A percentile compares a stretch with the other conserved stretches of the same genome.
These are phyloP conservation scores for Globisporangium nodosum DNA, from an alignment of 352 stramenopile genomes.

Conservation along the genomic window DNA sequence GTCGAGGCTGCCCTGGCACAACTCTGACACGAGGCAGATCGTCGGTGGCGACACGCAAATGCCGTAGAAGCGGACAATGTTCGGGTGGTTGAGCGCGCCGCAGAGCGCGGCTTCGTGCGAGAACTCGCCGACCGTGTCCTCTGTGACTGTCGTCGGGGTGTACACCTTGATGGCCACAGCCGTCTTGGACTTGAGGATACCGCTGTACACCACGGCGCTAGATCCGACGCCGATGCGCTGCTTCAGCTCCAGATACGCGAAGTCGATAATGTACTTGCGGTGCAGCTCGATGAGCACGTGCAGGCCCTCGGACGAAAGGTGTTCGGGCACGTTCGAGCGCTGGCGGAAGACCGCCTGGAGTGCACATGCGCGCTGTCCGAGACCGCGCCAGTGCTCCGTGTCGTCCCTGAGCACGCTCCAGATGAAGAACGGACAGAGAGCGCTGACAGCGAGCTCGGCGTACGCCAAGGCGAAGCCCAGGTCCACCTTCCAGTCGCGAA, in stretches of 20 bases:
- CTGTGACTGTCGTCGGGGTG: conserved; percentile 17
- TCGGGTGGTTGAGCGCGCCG: conserved; percentile 35
- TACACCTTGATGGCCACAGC: conserved; percentile 44
- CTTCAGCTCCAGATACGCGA: conserved; percentile 47
- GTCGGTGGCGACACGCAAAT: conserved; percentile 71
- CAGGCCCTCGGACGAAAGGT: conserved; percentile 41
- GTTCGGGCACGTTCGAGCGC: neutral
- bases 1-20: conserved; percentile 60
- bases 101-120: conserved; percentile 10
- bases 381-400: conserved; percentile 63
- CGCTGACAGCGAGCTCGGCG: conserved; percentile 13
- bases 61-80: conserved; percentile 43
- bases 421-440: conserved; percentile 25
- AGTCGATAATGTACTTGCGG: conserved; percentile 65
- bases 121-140: conserved; percentile 11
- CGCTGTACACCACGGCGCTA: conserved; percentile 43
- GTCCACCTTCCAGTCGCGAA: conserved; percentile 16
- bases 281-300: conserved; percentile 67
- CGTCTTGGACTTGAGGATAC: conserved; percentile 32
- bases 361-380: conserved; percentile 3
- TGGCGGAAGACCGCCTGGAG: conserved; percentile 8
- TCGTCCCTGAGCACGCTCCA: conserved; percentile 69
- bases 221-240: conserved; percentile 39
- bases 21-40: conserved; percentile 68
- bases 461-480: conserved; percentile 25